Conservation (phyloP, 2,329 filamentous ascomycete species). For the Nigrospora sphaerica region DNA sequence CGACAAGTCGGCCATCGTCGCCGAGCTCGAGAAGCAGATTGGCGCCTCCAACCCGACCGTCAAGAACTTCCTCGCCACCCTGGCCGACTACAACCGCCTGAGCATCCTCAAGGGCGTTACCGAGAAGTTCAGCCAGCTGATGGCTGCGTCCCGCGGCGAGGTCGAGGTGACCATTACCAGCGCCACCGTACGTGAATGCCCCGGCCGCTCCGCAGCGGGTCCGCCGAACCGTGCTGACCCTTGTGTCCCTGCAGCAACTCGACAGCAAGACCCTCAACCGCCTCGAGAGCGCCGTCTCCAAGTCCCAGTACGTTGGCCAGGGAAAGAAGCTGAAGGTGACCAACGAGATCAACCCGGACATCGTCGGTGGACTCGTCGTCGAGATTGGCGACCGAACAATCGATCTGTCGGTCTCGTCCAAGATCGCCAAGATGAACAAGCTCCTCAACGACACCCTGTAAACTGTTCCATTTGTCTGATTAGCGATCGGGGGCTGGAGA, state of each 20-base stretch:
- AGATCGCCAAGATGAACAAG: conserved; percentile 99
- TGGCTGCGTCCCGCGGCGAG: conserved; percentile 86
- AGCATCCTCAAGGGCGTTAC: conserved; percentile 73
- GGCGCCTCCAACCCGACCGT: conserved; percentile 71
- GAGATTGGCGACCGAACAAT: conserved; percentile 98
- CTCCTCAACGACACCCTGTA: conserved; percentile 94
- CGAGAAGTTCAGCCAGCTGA: conserved; percentile 81
- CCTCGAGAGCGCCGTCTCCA: conserved; percentile 80
- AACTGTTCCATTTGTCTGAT: conserved; percentile 37
- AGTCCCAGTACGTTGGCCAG: conserved; percentile 79
- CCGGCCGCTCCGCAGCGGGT: background rate
- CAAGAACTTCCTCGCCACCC: conserved; percentile 86
- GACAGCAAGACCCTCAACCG: conserved; percentile 80
- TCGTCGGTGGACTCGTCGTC: conserved; percentile 87
- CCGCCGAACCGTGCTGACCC: background rate
- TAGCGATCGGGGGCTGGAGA: conserved; percentile 1
- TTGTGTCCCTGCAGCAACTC: conserved; percentile 51
- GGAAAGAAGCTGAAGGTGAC: conserved; percentile 98
- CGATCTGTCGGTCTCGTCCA: conserved; percentile 89
- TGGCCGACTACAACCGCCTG: conserved; percentile 96
- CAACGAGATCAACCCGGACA: conserved; percentile 90
- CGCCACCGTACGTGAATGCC: conserved; percentile 61
- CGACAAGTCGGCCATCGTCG: conserved; percentile 82
- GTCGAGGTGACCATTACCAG: conserved; percentile 88
- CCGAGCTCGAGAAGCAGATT: conserved; percentile 80